These are phyloP conservation scores for Penicillium odoratum DNA, from an alignment of 495 filamentous ascomycete genomes.

Conservation along the genomic window DNA sequence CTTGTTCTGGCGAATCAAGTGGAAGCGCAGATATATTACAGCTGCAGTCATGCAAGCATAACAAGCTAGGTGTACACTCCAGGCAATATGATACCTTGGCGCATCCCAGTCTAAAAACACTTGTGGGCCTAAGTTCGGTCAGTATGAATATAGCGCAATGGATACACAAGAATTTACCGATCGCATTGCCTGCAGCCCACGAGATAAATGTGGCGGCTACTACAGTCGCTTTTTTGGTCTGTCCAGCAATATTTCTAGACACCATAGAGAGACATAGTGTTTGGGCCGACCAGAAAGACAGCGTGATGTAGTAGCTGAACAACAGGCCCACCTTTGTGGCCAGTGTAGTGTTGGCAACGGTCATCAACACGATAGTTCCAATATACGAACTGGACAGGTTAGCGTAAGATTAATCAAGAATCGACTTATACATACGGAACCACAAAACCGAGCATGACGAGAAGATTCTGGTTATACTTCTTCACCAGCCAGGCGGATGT, in stretches of 20 bases:
- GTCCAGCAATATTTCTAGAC: slow-evolving; percentile 65
- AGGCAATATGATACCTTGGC: slow-evolving; percentile 43
- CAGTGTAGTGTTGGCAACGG: slow-evolving; percentile 52
- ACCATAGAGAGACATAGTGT: slow-evolving; percentile 60
- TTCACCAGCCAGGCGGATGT: slow-evolving; percentile 64
- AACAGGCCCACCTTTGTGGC: slow-evolving; percentile 54
- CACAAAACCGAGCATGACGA: slow-evolving; percentile 63
- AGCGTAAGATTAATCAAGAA: background rate
- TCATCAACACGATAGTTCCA: slow-evolving; percentile 64
- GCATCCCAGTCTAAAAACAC: slow-evolving; percentile 41
- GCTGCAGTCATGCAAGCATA: slow-evolving; percentile 38
- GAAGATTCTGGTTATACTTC: slow-evolving; percentile 60
- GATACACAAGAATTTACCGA: slow-evolving; percentile 24
- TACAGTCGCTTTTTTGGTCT: slow-evolving; percentile 63
- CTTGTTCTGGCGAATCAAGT: slow-evolving; percentile 37
- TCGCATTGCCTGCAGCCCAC: slow-evolving; percentile 46
- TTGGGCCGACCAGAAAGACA: slow-evolving; percentile 57
- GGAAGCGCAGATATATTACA: slow-evolving; percentile 40
- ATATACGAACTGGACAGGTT: slow-evolving; percentile 43
- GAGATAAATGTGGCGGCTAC: slow-evolving; percentile 47
- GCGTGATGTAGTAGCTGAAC: slow-evolving; percentile 61
- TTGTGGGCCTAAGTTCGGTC: slow-evolving; percentile 41
- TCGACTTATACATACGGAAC: slow-evolving; percentile 49
- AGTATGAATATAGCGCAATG: background rate
- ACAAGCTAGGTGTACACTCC: slow-evolving; percentile 44